phyloP scores from a whole-genome alignment of 345 rosid genomes.

The Pistacia integerrima region DNA sequence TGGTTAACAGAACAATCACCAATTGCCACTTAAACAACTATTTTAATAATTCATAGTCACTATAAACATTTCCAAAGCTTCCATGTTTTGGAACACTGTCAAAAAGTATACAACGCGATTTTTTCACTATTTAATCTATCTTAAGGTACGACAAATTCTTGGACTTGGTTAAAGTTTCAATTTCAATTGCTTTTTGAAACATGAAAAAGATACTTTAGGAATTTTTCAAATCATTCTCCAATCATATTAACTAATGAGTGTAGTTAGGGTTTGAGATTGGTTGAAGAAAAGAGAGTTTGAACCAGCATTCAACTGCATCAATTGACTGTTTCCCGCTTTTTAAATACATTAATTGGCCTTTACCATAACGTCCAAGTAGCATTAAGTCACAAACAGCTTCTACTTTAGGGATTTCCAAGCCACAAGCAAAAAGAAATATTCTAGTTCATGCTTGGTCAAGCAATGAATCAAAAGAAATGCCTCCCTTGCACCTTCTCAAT shows the following conservation, averaged over 20 bases:
- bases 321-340: constrained; percentile 26
- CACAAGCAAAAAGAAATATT: too few relatives aligned
- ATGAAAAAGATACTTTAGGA: neutral
- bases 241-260: constrained; percentile 2
- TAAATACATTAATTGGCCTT: neutral
- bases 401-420: too few relatives aligned
- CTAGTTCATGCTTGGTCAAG: neutral
- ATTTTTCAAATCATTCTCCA: neutral
- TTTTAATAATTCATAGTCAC: neutral
- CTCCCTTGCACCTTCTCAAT: neutral
- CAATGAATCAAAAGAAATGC: constrained; percentile 8
- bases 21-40: neutral
- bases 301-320: constrained; percentile 11
- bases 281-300: neutral
- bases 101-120: neutral
- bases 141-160: neutral
- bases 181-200: neutral
- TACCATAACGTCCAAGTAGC: constrained; percentile 4
- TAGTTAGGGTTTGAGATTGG: constrained; percentile 16
- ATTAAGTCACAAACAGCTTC: neutral
- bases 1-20: neutral
- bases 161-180: constrained; percentile 9
- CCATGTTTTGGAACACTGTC: neutral
- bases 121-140: neutral
- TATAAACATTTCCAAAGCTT: neutral